Evolutionary conservation across 2,329 filamentous ascomycete species (phyloP).

Genomic region (Microdochium trichocladiopsis): DNA sequence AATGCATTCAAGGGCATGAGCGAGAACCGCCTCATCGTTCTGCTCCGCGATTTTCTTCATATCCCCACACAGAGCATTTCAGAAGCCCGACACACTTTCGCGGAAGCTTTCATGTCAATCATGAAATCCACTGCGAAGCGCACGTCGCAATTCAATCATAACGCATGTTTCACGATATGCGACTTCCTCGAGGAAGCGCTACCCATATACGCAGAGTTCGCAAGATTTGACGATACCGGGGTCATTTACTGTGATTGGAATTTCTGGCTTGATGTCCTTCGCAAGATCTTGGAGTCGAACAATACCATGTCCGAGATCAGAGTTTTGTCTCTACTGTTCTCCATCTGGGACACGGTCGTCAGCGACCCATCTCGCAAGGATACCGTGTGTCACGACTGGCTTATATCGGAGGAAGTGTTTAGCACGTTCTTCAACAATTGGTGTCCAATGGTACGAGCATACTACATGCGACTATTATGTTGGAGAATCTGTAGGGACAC

Average conservation of each 20-base stretch:
- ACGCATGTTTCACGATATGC: slow-evolving; percentile 81
- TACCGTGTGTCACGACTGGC: slow-evolving; percentile 64
- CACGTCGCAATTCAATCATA: slow-evolving; percentile 75
- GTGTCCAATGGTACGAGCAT: slow-evolving; percentile 92
- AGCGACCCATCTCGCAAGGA: slow-evolving; percentile 61
- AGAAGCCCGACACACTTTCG: slow-evolving; percentile 60
- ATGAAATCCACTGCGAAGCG: slow-evolving; percentile 68
- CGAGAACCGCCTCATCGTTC: slow-evolving; percentile 78
- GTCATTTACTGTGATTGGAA: slow-evolving; percentile 61
- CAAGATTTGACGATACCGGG: slow-evolving; percentile 26
- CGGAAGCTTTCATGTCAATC: slow-evolving; percentile 65
- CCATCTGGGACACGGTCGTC: slow-evolving; percentile 68
- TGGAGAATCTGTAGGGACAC: slow-evolving; percentile 80
- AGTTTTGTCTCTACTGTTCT: slow-evolving; percentile 74
- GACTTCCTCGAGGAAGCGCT: slow-evolving; percentile 84
- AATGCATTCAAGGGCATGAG: slow-evolving; percentile 76
- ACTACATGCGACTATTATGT: slow-evolving; percentile 84
- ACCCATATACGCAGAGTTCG: slow-evolving; percentile 47
- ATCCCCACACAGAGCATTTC: slow-evolving; percentile 29
- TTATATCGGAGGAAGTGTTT: slow-evolving; percentile 70
- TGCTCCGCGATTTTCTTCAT: slow-evolving; percentile 72
- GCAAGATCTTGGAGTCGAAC: slow-evolving; percentile 71
- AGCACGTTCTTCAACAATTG: slow-evolving; percentile 84
- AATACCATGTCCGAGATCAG: slow-evolving; percentile 89
- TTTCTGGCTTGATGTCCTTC: slow-evolving; percentile 80